Percentiles rank a stretch among this genome's conserved stretches.
Conservation (phyloP, 305 asterid genomes). For the Fraxinus paxiana region DNA sequence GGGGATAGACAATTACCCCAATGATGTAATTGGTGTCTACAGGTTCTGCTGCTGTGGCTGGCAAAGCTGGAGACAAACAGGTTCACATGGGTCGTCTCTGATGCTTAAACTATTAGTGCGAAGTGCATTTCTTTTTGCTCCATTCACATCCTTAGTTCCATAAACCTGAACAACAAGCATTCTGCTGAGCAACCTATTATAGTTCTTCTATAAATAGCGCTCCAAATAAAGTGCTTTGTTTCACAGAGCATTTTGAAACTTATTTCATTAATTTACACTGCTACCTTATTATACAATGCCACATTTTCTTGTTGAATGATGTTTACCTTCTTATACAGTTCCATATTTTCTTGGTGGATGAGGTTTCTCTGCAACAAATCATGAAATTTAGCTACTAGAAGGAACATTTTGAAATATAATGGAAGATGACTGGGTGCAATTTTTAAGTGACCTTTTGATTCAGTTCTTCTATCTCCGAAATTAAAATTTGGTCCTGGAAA, state of each 20-base stretch:
- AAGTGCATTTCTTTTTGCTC: constrained; percentile 36
- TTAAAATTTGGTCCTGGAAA: constrained; percentile 53
- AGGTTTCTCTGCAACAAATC: constrained; percentile 54
- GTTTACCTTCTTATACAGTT: constrained; percentile 54
- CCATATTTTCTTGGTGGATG: constrained; percentile 63
- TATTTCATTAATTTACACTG: constrained; percentile 5
- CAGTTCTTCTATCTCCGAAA: constrained; percentile 59
- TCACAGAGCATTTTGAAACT: neutral
- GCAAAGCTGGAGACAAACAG: constrained; percentile 68
- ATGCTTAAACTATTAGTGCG: constrained; percentile 36
- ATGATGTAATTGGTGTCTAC: constrained; percentile 34
- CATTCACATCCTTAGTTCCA: constrained; percentile 44
- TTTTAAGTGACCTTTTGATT: constrained; percentile 44
- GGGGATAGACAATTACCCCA: constrained; percentile 41
- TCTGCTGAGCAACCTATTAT: constrained; percentile 3
- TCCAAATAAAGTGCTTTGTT: constrained; percentile 13
- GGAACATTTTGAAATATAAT: constrained; percentile 11
- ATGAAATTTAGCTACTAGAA: constrained; percentile 28
- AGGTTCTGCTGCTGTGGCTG: constrained; percentile 60
- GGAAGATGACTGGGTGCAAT: neutral
- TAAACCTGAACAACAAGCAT: constrained; percentile 40
- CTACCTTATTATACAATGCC: constrained; percentile 54
- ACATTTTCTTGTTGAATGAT: constrained; percentile 43
- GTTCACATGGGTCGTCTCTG: constrained; percentile 46
- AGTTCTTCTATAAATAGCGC: neutral